Evolutionary conservation across 345 rosid species (phyloP), one percentile per base, ranked within the genome.

Genomic region (Gossypium mustelinum): DNA sequence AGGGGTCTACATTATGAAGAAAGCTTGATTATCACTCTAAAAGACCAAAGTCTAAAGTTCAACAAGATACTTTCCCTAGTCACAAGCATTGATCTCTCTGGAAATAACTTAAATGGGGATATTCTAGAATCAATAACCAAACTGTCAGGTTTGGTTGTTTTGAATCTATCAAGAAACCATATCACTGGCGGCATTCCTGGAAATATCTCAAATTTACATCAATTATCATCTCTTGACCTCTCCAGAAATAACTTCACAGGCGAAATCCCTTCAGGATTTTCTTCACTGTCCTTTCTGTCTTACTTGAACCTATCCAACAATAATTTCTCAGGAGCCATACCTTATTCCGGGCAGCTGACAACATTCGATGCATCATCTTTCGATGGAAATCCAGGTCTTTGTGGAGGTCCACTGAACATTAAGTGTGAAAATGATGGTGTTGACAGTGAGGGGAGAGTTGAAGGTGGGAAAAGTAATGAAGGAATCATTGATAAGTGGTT

Each of bases 151-250:
- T 56, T 82, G 70, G 34, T 81, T n/a, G 68, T 73, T 34, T 60
- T 85, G 72, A 87, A 85, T 83, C 51, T 84, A 70, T 84, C 87
- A 48, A 27, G 76, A 16, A 87, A 84, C 63, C 78, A 78, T 20
- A 74, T 85, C 51, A 47, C 4, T 0, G 85, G 85, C 50, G 48
- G 48, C 11, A 78, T 87, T 63, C 83, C 83, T 11, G 78, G 34
- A 67, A 82, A 74, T 66, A 79, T 87, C 45, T 84, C 85, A 1
- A 63, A 47, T 24, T 24, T 87, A 79, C 76, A 16, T 34, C 84
- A 84, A 55, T 61, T 87, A 65, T 45, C 73, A 17, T 85, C 89
- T 18, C 86, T 87, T 62, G 91, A 85, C 80, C 84, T 88, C 56
- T 84, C 89, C 54, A 78, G 78, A 61, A 88, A 86, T 56, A 55